A percentile compares a stretch with the other conserved stretches of the same genome.
These are phyloP conservation scores for Phyllosticta capitalensis DNA, from an alignment of 2,329 filamentous ascomycete genomes.

Conservation along the genomic window DNA sequence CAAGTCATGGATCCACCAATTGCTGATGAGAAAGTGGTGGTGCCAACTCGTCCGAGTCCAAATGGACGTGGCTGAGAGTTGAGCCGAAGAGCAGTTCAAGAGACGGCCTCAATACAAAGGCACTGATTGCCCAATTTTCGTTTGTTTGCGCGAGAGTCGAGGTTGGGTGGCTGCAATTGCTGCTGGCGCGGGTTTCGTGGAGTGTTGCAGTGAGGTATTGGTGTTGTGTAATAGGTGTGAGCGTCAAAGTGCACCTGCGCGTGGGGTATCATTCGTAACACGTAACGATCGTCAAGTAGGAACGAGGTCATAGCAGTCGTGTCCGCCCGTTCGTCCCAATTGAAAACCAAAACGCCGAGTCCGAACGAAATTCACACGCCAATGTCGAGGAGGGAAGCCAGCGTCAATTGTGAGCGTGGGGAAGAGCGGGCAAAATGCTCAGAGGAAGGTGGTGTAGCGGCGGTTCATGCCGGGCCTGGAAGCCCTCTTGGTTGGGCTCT, in stretches of 20 bases:
- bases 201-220: not conserved
- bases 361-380: not conserved
- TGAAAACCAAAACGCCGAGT: not conserved
- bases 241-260: not conserved
- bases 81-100: not conserved
- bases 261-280: not conserved
- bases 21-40: too few species aligned
- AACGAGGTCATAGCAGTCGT: not conserved
- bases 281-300: not conserved
- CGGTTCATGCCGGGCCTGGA: not conserved
- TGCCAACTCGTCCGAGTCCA: not conserved
- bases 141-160: not conserved
- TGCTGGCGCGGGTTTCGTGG: not conserved
- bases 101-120: not conserved
- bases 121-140: not conserved
- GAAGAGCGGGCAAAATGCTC: not conserved
- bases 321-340: not conserved
- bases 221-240: not conserved
- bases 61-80: not conserved
- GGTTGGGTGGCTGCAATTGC: not conserved
- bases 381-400: not conserved
- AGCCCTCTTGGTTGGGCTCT: slow-evolving; percentile 9
- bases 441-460: slow-evolving; percentile 2
- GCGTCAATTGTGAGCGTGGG: not conserved
- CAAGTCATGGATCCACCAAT: not conserved